Percentiles rank a stretch among this genome's conserved stretches.
These are phyloP conservation scores for Sporormia fimetaria DNA, from an alignment of 495 filamentous ascomycete genomes.

Conservation along the genomic window DNA sequence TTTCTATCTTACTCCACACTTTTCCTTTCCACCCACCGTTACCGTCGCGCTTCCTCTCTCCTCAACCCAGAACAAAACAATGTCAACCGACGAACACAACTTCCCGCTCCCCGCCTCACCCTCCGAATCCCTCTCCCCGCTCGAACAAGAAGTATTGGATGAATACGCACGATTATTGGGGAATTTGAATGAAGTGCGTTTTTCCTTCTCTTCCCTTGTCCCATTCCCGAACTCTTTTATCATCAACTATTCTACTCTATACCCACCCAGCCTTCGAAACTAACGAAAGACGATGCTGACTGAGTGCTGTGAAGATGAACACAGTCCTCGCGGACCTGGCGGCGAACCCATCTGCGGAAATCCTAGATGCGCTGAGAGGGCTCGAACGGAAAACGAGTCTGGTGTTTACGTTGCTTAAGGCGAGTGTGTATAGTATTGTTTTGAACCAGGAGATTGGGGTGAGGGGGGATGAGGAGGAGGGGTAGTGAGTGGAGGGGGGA, in stretches of 20 bases:
- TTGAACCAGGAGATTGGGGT: conserved; percentile 86
- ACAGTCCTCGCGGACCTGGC: conserved; percentile 49
- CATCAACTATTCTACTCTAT: conserved; percentile 2
- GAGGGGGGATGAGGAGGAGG: conserved; percentile 39
- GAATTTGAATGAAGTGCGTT: conserved; percentile 76
- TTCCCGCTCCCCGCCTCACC: not conserved
- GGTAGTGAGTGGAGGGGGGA: not conserved
- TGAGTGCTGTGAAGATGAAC: conserved; percentile 42
- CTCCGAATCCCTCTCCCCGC: conserved; percentile 44
- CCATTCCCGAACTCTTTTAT: not conserved
- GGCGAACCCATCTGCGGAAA: conserved; percentile 52
- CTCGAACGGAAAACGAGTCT: conserved; percentile 88
- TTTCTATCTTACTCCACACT: too few relatives aligned
- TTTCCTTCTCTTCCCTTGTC: conserved; percentile 3
- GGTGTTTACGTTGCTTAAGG: conserved; percentile 91
- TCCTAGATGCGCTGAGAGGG: conserved; percentile 72
- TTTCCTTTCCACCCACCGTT: too few relatives aligned
- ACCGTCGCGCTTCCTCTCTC: too few relatives aligned
- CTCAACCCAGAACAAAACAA: too few relatives aligned
- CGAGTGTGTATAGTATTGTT: conserved; percentile 96
- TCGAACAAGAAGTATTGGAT: conserved; percentile 89
- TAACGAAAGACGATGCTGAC: conserved; percentile 1
- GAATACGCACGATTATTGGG: conserved; percentile 79
- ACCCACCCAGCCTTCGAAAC: too few relatives aligned
- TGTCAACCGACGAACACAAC: conserved; percentile 3